Evolutionary conservation across 371 early-diverging fungal species (phyloP), one percentile per base, ranked within the genome.

Genomic region (Rhizopus stolonifer): DNA sequence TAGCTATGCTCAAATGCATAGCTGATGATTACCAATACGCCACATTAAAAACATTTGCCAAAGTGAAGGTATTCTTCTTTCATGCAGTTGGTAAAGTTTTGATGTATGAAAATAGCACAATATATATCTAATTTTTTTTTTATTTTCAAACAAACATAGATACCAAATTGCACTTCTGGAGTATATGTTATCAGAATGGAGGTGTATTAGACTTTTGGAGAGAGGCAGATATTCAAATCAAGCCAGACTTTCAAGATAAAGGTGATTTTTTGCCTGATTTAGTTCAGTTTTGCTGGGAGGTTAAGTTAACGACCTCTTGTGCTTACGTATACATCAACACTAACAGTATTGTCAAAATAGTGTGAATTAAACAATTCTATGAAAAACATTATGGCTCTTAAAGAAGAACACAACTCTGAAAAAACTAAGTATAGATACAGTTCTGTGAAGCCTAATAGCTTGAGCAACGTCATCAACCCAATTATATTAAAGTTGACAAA

Each of bases 1-100:
- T 58, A 23, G 40, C 59, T 15, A 58, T 58, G 53, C 46, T 58
- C 8, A 58, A 52, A 33, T 32, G 42, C 18, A 40, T 52, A 13
- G 59, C 42, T 32, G 52, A 52, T 31, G 48, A 58, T 19, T 58
- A 32, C 19, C 29, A 8, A 15, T 52, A 49, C 5, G 51, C 45
- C 5, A 49, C 51, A 26, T 13, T 45, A 11, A 43, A 50, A 17
- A 13, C 18, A 2, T 51, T 58, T 38, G 13, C 23, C 4, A 45
- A 49, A 10, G 39, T 58, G 10, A 52, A 57, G 26, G 44, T 57
- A 15, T 46, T 58, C 46, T 58, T 58, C 24, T 21, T 45, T 22
- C 33, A 44, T 45, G 53, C 45, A 40, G 34, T 32, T 21, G 53
- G 46, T 53, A 53, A 39, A 38, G 4, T 38, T 38, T 38, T 49